Conservation (phyloP, 2,329 filamentous ascomycete species). For the Nannizzia gypsea region DNA sequence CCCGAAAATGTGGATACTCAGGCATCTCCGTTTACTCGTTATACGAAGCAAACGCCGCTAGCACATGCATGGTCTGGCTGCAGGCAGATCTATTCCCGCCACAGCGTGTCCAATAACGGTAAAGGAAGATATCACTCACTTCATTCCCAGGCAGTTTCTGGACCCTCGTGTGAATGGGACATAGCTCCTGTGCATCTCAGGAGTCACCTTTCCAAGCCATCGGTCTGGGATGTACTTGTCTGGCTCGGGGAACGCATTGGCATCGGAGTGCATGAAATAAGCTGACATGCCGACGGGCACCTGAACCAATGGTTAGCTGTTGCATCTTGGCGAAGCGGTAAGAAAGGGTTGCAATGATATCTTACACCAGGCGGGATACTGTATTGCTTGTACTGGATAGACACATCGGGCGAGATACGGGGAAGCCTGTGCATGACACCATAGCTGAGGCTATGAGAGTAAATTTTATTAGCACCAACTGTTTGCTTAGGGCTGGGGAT, state of each 20-base stretch:
- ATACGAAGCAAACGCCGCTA: background rate
- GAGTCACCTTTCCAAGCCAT: slow-evolving; percentile 19
- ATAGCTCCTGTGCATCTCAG: slow-evolving; percentile 17
- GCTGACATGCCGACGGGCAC: slow-evolving; percentile 17
- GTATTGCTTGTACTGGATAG: slow-evolving; percentile 13
- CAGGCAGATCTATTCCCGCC: background rate
- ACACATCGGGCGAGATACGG: slow-evolving; percentile 16
- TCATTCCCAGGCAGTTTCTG: slow-evolving; percentile 22
- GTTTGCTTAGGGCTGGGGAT: background rate
- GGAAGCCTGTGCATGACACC: slow-evolving; percentile 11
- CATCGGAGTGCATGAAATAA: slow-evolving; percentile 16
- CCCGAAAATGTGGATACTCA: background rate
- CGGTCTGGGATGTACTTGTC: slow-evolving; percentile 22
- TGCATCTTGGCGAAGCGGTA: background rate
- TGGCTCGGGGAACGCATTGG: slow-evolving; percentile 20
- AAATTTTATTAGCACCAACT: background rate
- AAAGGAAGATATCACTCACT: slow-evolving; percentile 12
- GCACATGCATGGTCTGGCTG: background rate
- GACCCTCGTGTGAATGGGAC: slow-evolving; percentile 22
- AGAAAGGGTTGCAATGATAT: background rate
- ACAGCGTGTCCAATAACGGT: background rate
- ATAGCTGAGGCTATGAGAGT: background rate
- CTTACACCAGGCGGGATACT: slow-evolving; percentile 17
- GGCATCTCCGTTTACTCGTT: background rate
- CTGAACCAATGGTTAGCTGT: slow-evolving; percentile 4